Evolutionary conservation across 371 early-diverging fungal genomes (phyloP), one percentile per base, ranked within the genome.

Genomic region (Mucor saturninus): DNA sequence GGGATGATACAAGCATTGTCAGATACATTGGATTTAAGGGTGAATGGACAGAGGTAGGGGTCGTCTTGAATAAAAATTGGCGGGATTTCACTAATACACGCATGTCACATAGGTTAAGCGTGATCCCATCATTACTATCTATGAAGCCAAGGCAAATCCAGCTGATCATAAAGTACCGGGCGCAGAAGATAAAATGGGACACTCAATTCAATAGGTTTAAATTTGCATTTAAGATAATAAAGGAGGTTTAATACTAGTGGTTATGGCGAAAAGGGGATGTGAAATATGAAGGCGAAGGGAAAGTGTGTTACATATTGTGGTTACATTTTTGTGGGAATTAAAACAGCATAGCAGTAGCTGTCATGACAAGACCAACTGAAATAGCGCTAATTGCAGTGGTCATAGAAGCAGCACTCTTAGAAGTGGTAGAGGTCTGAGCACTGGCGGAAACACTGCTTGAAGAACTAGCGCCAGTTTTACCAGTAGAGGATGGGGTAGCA

Each of bases 21-120:
- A 77, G 74, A 13, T 96, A 86, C 64, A 74, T 98, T 67, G 96
- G 93, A 9, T 88, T 98, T 65, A 92, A 92, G 63, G 98, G 98
- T 32, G 98, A 98, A 63, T 95, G 90, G 88, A 89, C 84, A 28
- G 87, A 87, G 83, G 90, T 90, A 78, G 4, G 46, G 21, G 4
- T 21, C 21, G n/a, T 26, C 21, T 21, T 45, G 4, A 8, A 42
- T 42, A 13, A 45, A 45, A 45, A 14, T 5, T n/a, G 21, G 15
- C 26, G 21, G 21, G n/a, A 15, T 6, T 46, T 21, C 1, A 7
- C 46, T 46, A 46, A 46, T 21, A 46, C 1, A 46, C 7, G 21
- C 42, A 13, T 13, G 5, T 21, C 21, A 21, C 26, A 46, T 46
- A 89, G 88, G 72, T 93, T 56, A 93, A 88, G 53, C 79, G 86